Base-by-base conservation (phyloP, 2,329 filamentous ascomycete genomes). In the Trichophyton simii region DNA sequence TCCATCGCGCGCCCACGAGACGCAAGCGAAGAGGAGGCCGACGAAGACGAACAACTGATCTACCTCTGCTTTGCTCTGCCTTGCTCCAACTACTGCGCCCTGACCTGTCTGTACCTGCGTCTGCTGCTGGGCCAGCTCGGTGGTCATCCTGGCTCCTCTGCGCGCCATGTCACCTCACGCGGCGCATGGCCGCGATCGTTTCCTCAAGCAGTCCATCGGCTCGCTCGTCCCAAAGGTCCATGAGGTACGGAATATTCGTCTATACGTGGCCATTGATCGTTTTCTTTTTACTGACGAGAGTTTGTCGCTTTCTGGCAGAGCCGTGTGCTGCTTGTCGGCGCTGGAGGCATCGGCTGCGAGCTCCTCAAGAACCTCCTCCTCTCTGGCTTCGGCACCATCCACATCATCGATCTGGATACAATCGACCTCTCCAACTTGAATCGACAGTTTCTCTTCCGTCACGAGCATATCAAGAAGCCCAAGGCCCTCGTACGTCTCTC, bases 401-500 rank as follows among this genome's bases (percentile, higher is more conserved):
- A 96, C 74, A 87, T 97, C 54, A 90, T 99, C 67, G 94, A 99
- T 74, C 87, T 99, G 63, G 94, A 99, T 74, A 99, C 94, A 0
- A 97, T 99, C 76, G 94, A 99, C 72, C 82, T 99, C 22, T 96
- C 91, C 77, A 99, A 99, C 72, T 82, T 99, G 58, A 99, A 99
- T 69, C 88, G 94, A 61, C 94, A 99, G 74, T 99, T 99, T 70
- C 85, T 99, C 57, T 99, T 99, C 75, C 84, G 91, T 64, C 87
- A 92, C 69, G 91, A 97, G 72, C 94, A 99, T 71, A 97, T 99
- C 76, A 97, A 96, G 76, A 96, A 96, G 74, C 85, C 92, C 1
- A 99, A 99, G 73, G 91, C 94, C 59, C 76, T 95, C 76, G 91
- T 94, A 80, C 65, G 84, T 76, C 63, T 50, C 25, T 50, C 25